Evolutionary conservation across 179 eudicot species (phyloP).

Genomic region (Corrigiola litoralis): DNA sequence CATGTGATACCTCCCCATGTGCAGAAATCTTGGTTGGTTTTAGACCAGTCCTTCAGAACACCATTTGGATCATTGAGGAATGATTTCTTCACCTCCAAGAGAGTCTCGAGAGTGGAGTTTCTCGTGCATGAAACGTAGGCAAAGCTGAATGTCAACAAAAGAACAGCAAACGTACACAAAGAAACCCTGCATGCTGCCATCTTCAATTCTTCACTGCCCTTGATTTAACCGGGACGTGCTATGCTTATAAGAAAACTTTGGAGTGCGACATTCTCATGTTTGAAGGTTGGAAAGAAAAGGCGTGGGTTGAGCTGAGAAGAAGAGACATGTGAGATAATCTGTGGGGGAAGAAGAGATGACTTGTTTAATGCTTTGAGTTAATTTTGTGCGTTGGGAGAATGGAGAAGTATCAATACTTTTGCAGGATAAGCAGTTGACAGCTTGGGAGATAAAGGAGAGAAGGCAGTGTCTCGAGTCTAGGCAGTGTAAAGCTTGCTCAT

Average conservation of each 20-base stretch:
- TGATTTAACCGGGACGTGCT: not conserved
- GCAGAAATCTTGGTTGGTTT: conserved; percentile 45
- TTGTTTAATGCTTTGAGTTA: not conserved
- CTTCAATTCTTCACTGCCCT: not conserved
- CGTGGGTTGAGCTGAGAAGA: too few species aligned
- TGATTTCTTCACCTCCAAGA: conserved; percentile 53
- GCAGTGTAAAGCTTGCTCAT: not conserved
- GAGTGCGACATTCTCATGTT: not conserved
- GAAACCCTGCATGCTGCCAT: conserved; percentile 16
- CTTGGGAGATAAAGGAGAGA: not conserved
- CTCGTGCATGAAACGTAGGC: not conserved
- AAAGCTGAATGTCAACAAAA: conserved; percentile 3
- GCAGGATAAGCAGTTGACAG: not conserved
- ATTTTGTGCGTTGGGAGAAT: too few species aligned
- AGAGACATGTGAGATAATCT: too few species aligned
- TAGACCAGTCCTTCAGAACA: conserved; percentile 50
- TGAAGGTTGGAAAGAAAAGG: too few species aligned
- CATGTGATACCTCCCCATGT: conserved; percentile 70
- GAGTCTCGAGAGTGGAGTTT: conserved; percentile 24
- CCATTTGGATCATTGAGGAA: conserved; percentile 56
- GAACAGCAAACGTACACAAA: conserved; percentile 14
- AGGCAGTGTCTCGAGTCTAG: not conserved
- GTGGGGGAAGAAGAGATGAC: too few species aligned
- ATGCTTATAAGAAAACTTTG: not conserved
- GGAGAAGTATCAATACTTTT: too few species aligned